Evolutionary conservation across 2,329 filamentous ascomycete species (phyloP), one percentile per base, ranked within the genome.

Genomic region (Trichoderma sp.): DNA sequence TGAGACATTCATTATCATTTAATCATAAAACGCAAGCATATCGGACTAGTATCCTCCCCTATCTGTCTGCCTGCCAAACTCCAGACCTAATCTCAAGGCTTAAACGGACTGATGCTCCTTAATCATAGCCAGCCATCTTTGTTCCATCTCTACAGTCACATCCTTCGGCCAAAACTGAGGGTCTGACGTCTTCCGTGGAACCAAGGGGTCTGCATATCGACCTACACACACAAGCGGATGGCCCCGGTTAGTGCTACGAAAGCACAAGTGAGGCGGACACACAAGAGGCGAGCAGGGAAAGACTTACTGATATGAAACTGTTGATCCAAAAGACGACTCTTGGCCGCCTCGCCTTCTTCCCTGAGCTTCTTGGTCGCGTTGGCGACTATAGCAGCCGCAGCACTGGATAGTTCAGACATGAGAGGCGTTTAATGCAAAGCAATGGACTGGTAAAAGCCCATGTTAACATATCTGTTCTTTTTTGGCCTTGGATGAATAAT

Each of bases 161-260:
- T 79, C 79, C 21, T 74, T 77, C 0, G 82, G 81, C 64, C 79
- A 78, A 71, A 78, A 72, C 68, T 77, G 72, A 62, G 80, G 72
- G 69, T 74, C 75, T 4, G 78, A 68, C 3, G 75, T 72, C 58
- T 77, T 72, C 29, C 81, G 78, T 29, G 81, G 79, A 16, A 79
- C 72, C 68, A 87, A 77, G 37, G 85, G 85, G 70, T 87, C 84
- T 8, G 81, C 80, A 63, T 83, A 85, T 47, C 83, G 79, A 65
- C 75, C 78, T 79, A 58, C 35, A 60, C 47, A 59, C 37, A 35
- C 52, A 35, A 60, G 33, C 43, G n/a, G 24, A 53, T 53, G 27
- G 47, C n/a, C 29, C 47, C 56, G 21, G 66, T 66, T 31, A 56
- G 35, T 47, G 27, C 31, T 33, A n/a, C 24, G 31, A 53, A 40